Base-by-base conservation (phyloP, 768 basidiomycete species). In the Tephrocybe rancida region DNA sequence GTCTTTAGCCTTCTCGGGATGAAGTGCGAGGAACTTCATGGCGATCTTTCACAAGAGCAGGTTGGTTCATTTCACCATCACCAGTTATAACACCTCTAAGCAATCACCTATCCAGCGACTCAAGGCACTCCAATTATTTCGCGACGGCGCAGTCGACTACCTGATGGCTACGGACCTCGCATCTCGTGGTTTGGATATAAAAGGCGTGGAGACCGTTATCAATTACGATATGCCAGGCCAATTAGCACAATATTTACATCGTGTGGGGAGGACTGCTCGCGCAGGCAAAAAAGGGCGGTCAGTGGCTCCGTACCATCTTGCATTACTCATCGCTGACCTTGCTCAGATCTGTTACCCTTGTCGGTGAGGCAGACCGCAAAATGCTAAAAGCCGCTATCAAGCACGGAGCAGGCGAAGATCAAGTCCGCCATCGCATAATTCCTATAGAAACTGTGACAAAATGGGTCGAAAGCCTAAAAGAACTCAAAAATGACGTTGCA, bases 151-250 rank as follows among this genome's bases (percentile, higher is more conserved):
- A 24, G 90, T 90, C n/a, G 90, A 95, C 68, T 98, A 86, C 70
- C 76, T 99, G 8, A 89, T 99, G 80, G 96, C 95, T 2, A 99
- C 97, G 0, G 97, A 98, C 67, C 75, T 99, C 30, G 97, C 97
- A 27, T 91, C 95, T 50, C 86, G 95, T 55, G 92, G 97, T 70
- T 79, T 99, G 25, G 96, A 98, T 72, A 97, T 99, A 76, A 96
- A 95, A 67, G 95, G 95, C 14, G 87, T 98, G 22, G 92, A 98
- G 66, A 95, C 94, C 2, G 93, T 99, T 57, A 95, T 99, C 68
- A 99, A 99, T 70, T 98, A 95, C 67, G 97, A 99, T 67, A 97
- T 98, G 96, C 97, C 97, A 9, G 81, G 84, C 18, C 90, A 95
- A 64, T 75, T 98, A 29, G 85, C 91, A 7, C 94, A 95, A 63